Evolutionary conservation across 768 basidiomycete genomes (phyloP), one percentile per base, ranked within the genome.

Genomic region (Boletus edulis): DNA sequence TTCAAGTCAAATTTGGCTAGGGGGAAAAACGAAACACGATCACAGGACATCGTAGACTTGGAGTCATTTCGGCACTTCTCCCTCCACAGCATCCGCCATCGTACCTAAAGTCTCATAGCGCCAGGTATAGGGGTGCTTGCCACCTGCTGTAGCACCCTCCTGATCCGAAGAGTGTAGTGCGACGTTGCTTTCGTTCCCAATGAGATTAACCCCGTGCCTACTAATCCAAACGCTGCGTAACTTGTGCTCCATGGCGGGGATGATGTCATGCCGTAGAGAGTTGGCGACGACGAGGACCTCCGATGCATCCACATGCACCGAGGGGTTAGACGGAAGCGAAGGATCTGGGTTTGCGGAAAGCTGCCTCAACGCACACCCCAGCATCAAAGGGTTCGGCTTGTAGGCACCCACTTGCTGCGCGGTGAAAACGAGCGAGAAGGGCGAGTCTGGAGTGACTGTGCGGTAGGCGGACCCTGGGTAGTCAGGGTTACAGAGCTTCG

Each of bases 391-490:
- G 45, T 83, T 71, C 20, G 86, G 89, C 65, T 90, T 91, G 71
- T 89, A 91, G 35, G 81, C 81, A n/a, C 81, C 81, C 5, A 81
- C 78, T 58, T 87, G 86, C 65, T 91, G 81, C 6, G 89, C 87
- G 9, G 87, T 90, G 61, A 86, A 72, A 51, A 88, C 73, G 49
- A 83, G 75, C 27, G 82, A 79, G 68, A 91, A 91, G 1, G 83
- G 78, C 24, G 86, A 87, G 31, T 67, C 66, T 5, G 73, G 67
- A 0, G 73, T 75, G 35, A 69, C 63, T 24, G 78, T 76, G 0
- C 71, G 80, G 51, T 79, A 77, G 75, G 51, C 68, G 14, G 66
- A 61, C 8, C 52, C 57, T 15, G 52, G 54, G 44, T 58, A 43
- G 51, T 47, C 47, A 0, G 45, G n/a, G 29, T 51, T 46, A 56